Evolutionary conservation across 2,329 filamentous ascomycete genomes (phyloP).

Genomic region (Penicillium crustosum): DNA sequence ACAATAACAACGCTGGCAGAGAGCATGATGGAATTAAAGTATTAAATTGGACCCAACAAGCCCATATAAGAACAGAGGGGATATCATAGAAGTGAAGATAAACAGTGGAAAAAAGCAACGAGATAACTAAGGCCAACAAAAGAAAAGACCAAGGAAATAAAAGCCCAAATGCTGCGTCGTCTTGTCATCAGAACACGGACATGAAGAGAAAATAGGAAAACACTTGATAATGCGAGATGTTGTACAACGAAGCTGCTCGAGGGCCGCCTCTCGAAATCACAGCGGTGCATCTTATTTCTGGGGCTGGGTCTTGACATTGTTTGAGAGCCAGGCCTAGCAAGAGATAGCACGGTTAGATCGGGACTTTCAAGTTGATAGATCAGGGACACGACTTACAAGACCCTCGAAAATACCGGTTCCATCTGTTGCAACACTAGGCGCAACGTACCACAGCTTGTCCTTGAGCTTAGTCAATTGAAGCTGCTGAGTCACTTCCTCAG

Average conservation of each 20-base stretch:
- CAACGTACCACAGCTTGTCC: slow-evolving; percentile 82
- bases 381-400: slow-evolving; percentile 52
- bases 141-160: slow-evolving; percentile 19
- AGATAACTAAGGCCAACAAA: slow-evolving; percentile 24
- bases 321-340: slow-evolving; percentile 69
- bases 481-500: slow-evolving; percentile 74
- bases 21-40: slow-evolving; percentile 30
- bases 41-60: slow-evolving; percentile 34
- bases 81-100: slow-evolving; percentile 43
- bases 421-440: slow-evolving; percentile 77
- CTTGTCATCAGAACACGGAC: slow-evolving; percentile 43
- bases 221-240: slow-evolving; percentile 32
- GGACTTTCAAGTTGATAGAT: not conserved
- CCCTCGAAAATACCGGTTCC: slow-evolving; percentile 80
- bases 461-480: slow-evolving; percentile 75
- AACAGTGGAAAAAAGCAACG: slow-evolving; percentile 22
- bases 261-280: slow-evolving; percentile 22
- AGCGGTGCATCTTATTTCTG: slow-evolving; percentile 35
- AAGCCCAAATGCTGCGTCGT: slow-evolving; percentile 43
- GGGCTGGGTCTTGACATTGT: slow-evolving; percentile 69
- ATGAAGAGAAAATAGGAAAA: slow-evolving; percentile 34
- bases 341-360: slow-evolving; percentile 9
- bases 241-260: slow-evolving; percentile 34
- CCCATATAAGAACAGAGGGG: slow-evolving; percentile 42
- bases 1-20: slow-evolving; percentile 22